A percentile compares a stretch with the other conserved stretches of the same genome.
phyloP scores from a whole-genome alignment of 257 asterid genomes.

The Solanum bulbocastanum region DNA sequence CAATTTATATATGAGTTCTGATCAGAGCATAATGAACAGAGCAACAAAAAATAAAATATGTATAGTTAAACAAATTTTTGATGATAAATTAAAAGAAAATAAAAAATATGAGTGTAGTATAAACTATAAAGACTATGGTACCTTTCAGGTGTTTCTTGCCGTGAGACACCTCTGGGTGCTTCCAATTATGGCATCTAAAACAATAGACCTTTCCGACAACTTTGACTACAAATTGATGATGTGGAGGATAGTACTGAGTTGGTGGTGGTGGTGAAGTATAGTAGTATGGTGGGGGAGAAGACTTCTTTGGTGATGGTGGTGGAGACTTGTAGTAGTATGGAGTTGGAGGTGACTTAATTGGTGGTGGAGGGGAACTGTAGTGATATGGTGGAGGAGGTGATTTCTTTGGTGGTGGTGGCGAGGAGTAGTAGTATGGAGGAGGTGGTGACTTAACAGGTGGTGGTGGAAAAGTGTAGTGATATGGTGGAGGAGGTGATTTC shows the following conservation, averaged over 20 bases:
- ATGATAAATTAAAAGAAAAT: neutral
- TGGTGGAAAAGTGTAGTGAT: slow-evolving; percentile 24
- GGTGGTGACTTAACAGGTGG: slow-evolving; percentile 16
- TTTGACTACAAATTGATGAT: neutral
- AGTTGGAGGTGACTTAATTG: neutral
- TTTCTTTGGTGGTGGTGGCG: neutral
- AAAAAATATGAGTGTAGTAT: neutral
- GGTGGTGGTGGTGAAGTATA: neutral
- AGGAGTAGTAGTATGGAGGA: slow-evolving; percentile 2
- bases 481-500: neutral
- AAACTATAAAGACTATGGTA: neutral
- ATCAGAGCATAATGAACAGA: neutral
- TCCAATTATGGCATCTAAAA: slow-evolving; percentile 12
- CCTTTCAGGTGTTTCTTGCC: slow-evolving; percentile 18
- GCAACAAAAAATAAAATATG: neutral
- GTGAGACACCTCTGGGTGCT: slow-evolving; percentile 11
- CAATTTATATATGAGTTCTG: neutral
- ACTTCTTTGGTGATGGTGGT: neutral
- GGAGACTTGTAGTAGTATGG: neutral
- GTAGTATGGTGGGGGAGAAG: neutral
- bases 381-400: neutral
- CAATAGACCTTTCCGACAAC: slow-evolving; percentile 18
- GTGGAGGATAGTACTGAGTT: slow-evolving; percentile 21
- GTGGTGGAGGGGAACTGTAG: neutral
- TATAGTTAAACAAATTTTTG: neutral